Base-by-base conservation (phyloP, 116 monocot genomes). In the Zostera marina region DNA sequence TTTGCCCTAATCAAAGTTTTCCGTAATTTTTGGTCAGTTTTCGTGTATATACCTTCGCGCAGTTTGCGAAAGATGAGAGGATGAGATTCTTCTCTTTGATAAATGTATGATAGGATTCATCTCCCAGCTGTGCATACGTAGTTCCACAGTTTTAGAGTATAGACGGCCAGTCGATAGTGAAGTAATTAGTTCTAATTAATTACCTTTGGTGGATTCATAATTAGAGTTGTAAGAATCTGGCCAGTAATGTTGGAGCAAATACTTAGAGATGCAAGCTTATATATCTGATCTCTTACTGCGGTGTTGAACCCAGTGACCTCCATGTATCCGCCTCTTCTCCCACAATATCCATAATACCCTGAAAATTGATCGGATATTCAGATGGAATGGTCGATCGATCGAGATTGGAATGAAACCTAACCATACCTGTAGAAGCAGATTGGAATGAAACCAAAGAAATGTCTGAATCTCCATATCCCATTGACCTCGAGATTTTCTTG, bases 161-260 rank as follows among this genome's bases (percentile, higher is more conserved):
- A 56, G 26, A 57, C 21, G 11, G 41, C 12, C 19, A 61, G 47
- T 0, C 32, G 1, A 13, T 15, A n/a, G 13, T 15, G 7, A 45
- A 14, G 10, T 7, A 45, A 11, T 45, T 45, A 11, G 42, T 7
- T 5, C 42, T 5, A 43, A 43, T 15, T 14, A 22, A 19, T 70
- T 20, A 92, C 92, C 92, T 92, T 87, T 26, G 93, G 88, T 59
- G 88, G 88, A 63, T 93, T 93, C 93, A 84, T 93, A 47, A 93
- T 71, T 4, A 93, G 93, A 55, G 84, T 84, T 25, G 88, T 76
- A 52, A 88, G 88, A 64, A 93, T 84, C 62, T 93, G 88, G 26
- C 93, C 93, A 62, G 84, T 75, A 16, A 88, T 79, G 60, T 93
- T 88, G 11, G 88, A 81, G 42, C 93, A 93, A 42, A 93, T 81